Evolutionary conservation across 257 asterid species (phyloP).

Genomic region (Lycium ferocissimum): DNA sequence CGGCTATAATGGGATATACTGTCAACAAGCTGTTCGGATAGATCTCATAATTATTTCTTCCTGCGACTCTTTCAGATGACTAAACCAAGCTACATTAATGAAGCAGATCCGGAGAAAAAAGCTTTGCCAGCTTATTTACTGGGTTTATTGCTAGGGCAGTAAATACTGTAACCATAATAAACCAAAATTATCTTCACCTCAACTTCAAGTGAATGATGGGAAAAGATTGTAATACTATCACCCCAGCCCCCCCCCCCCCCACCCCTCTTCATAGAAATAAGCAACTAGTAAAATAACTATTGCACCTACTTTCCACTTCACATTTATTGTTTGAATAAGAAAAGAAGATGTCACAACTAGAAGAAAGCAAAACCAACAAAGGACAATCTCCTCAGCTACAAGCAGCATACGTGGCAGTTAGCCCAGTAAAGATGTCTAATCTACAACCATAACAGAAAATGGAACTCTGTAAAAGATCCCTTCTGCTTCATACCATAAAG

Average conservation of each 20-base stretch:
- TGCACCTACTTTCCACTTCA: background rate
- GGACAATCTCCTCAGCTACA: background rate
- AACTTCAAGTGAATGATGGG: background rate
- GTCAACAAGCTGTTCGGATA: slow-evolving; percentile 6
- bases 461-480: background rate
- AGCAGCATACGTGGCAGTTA: background rate
- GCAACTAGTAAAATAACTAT: background rate
- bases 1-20: background rate
- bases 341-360: background rate
- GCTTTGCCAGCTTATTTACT: slow-evolving; percentile 1
- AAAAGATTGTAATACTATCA: background rate
- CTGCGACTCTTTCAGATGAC: background rate
- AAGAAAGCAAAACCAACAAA: background rate
- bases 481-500: background rate
- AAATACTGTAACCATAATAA: background rate
- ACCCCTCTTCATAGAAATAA: background rate
- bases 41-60: background rate
- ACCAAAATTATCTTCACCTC: background rate
- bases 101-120: background rate
- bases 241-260: background rate
- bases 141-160: background rate
- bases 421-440: background rate
- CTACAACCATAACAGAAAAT: background rate
- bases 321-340: background rate
- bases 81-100: background rate